Percentiles rank a stretch among this genome's conserved stretches.
These are phyloP conservation scores for Diaporthe australafricana DNA, from an alignment of 2,329 filamentous ascomycete genomes.

Conservation along the genomic window DNA sequence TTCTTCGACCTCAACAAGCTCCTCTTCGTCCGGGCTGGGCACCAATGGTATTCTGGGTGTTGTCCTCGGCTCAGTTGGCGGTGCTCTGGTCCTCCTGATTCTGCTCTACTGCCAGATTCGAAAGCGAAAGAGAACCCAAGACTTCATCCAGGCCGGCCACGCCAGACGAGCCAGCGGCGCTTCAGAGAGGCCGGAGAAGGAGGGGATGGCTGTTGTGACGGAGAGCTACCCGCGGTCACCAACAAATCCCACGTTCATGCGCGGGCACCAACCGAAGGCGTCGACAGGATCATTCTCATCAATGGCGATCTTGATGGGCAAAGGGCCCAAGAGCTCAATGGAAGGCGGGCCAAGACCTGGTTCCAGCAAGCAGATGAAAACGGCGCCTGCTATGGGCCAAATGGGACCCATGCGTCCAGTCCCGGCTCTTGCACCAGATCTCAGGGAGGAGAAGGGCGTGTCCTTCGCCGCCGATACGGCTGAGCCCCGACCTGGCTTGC, in stretches of 20 bases:
- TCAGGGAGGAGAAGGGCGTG: constrained; percentile 56
- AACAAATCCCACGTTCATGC: constrained; percentile 53
- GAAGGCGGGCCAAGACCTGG: constrained; percentile 20
- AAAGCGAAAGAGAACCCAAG: constrained; percentile 68
- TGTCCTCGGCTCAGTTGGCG: constrained; percentile 84
- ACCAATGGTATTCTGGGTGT: constrained; percentile 78
- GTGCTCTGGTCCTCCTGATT: constrained; percentile 76
- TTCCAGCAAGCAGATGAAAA: constrained; percentile 70
- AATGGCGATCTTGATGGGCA: constrained; percentile 75
- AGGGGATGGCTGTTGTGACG: constrained; percentile 60
- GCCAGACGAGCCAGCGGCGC: constrained; percentile 56
- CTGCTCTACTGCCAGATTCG: constrained; percentile 77
- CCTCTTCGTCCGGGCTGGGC: constrained; percentile 43
- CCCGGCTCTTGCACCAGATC: constrained; percentile 37
- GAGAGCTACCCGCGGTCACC: constrained; percentile 51
- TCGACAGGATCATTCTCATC: constrained; percentile 72
- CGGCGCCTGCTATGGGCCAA: constrained; percentile 59
- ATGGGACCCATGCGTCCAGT: constrained; percentile 36
- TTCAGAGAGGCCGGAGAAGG: constrained; percentile 65
- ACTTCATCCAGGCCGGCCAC: constrained; percentile 60
- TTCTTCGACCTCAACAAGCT: constrained; percentile 42
- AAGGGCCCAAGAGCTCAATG: constrained; percentile 44
- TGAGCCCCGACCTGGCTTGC: constrained; percentile 51
- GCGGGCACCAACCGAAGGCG: constrained; percentile 62
- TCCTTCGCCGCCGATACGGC: constrained; percentile 50